Evolutionary conservation across 768 basidiomycete species (phyloP).

Genomic region (Rhizopogon sp.): DNA sequence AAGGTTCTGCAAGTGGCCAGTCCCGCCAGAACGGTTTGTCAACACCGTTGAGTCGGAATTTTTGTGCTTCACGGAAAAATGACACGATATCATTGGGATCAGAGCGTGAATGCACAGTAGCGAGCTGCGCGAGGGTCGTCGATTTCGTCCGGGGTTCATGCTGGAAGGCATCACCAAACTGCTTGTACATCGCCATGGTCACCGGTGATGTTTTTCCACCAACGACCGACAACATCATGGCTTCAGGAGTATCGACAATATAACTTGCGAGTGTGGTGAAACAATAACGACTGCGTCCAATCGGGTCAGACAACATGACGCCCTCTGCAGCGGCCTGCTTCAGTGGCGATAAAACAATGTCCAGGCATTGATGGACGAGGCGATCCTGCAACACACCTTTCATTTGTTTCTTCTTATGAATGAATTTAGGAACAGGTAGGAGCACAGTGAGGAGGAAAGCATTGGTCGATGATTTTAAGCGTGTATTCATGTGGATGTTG

Average conservation of each 20-base stretch:
- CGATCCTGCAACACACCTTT: slow-evolving; percentile 14
- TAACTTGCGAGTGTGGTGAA: slow-evolving; percentile 21
- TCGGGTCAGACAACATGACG: too few relatives aligned
- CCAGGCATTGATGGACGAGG: too few relatives aligned
- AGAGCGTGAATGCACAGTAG: too few relatives aligned
- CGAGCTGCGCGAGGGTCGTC: slow-evolving; percentile 21
- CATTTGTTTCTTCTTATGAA: slow-evolving; percentile 10
- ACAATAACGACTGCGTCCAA: not conserved
- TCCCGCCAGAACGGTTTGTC: slow-evolving; percentile 30
- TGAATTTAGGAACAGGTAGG: slow-evolving; percentile 10
- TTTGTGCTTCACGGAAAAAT: not conserved
- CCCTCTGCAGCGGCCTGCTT: too few relatives aligned
- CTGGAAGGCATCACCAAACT: slow-evolving; percentile 25
- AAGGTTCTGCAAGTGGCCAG: slow-evolving; percentile 30
- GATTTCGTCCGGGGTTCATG: slow-evolving; percentile 21
- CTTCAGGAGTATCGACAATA: slow-evolving; percentile 14
- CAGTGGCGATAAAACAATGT: too few relatives aligned
- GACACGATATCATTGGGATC: not conserved
- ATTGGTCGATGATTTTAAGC: slow-evolving; percentile 22
- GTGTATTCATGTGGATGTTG: slow-evolving; percentile 24
- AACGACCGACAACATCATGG: not conserved
- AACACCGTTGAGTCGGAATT: slow-evolving; percentile 9
- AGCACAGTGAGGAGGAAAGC: slow-evolving; percentile 16
- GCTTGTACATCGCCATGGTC: slow-evolving; percentile 23
- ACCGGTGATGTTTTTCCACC: slow-evolving; percentile 25